Conservation (phyloP, 2,329 filamentous ascomycete genomes). For the Chaetomiaceae sp. region DNA sequence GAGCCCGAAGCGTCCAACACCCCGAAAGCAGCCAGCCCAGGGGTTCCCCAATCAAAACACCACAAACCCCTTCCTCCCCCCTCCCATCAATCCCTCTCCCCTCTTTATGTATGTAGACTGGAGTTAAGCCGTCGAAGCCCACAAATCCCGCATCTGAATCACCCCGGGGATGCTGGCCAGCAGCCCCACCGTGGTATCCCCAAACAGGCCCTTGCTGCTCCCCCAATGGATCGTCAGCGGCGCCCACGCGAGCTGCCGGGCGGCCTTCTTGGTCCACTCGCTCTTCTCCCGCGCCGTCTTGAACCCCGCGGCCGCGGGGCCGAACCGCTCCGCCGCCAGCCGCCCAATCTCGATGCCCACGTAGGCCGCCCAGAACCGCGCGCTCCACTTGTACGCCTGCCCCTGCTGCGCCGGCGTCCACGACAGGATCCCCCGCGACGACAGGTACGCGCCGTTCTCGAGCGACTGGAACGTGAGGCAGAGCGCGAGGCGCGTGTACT, state of each 20-base stretch:
- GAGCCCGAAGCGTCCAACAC: too few species aligned
- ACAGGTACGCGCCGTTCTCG: conserved; percentile 80
- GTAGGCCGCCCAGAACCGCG: conserved; percentile 74
- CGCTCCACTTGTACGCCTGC: conserved; percentile 66
- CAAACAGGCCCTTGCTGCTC: conserved; percentile 55
- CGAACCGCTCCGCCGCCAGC: conserved; percentile 48
- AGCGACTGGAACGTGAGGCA: conserved; percentile 70
- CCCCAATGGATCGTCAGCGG: conserved; percentile 62
- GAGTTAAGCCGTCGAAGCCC: conserved; percentile 32
- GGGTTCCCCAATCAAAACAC: too few species aligned
- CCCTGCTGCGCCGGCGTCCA: conserved; percentile 53
- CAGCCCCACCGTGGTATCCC: conserved; percentile 39
- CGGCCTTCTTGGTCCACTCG: conserved; percentile 36
- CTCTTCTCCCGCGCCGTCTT: conserved; percentile 40
- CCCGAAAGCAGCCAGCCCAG: too few species aligned
- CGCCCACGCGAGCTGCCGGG: conserved; percentile 26
- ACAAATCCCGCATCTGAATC: conserved; percentile 44
- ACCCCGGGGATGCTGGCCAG: conserved; percentile 43
- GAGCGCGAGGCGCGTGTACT: conserved; percentile 62
- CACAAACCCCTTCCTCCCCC: too few species aligned
- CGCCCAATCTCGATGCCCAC: conserved; percentile 71
- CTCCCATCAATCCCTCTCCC: too few species aligned
- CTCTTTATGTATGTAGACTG: too few species aligned
- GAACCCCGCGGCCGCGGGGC: conserved; percentile 23
- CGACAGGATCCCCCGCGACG: conserved; percentile 65